Evolutionary conservation across 441 rosid genomes (phyloP).

Genomic region (Gossypium aridum): DNA sequence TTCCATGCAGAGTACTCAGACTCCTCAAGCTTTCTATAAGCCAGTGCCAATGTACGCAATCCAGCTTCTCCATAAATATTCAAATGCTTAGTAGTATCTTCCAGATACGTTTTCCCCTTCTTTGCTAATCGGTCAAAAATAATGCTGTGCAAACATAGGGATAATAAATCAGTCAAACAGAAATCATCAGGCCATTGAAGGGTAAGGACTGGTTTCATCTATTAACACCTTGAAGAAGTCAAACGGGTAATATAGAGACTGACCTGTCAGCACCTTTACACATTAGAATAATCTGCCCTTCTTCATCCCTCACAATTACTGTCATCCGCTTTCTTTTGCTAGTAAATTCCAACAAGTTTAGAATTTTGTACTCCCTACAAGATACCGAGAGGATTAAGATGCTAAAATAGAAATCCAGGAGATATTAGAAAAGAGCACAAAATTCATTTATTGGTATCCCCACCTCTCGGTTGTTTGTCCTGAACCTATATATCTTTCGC

Average conservation of each 20-base stretch:
- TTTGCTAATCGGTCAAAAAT: conserved; percentile 86
- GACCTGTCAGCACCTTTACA: conserved; percentile 99
- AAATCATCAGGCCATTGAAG: conserved; percentile 6
- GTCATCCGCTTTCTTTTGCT: conserved; percentile 98
- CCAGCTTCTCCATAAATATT: conserved; percentile 95
- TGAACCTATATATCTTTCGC: conserved; percentile 45
- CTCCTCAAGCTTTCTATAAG: conserved; percentile 74
- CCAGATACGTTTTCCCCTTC: conserved; percentile 11
- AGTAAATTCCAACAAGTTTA: conserved; percentile 85
- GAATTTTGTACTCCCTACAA: conserved; percentile 86
- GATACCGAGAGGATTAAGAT: conserved; percentile 15
- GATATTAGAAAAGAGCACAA: not conserved
- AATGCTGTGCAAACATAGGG: conserved; percentile 49
- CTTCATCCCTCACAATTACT: conserved; percentile 70
- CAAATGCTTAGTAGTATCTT: conserved; percentile 63
- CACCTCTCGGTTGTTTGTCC: conserved; percentile 63
- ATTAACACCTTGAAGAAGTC: not conserved
- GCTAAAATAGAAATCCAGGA: conserved; percentile 4
- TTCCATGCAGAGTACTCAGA: conserved; percentile 78
- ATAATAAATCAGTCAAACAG: conserved; percentile 13
- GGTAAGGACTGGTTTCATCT: not conserved
- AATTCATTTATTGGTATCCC: too few species aligned
- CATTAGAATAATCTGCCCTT: conserved; percentile 68
- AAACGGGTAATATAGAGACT: conserved; percentile 11
- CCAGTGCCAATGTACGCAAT: conserved; percentile 82